Conservation (phyloP, 768 basidiomycete species). For the Coprinellus aureogranulatus region DNA sequence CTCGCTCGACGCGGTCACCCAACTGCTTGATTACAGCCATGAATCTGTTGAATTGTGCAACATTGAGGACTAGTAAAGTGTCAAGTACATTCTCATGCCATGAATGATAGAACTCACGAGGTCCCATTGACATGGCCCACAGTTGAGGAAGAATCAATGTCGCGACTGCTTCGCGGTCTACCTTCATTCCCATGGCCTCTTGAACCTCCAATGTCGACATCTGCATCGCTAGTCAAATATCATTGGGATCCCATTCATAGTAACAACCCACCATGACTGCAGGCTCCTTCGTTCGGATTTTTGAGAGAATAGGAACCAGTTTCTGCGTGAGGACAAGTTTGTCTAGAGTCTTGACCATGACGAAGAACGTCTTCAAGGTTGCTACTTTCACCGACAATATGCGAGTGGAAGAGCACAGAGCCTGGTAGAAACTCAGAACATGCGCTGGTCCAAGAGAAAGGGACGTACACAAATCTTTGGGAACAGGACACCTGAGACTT, state of each 20-base stretch:
- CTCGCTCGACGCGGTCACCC: constrained; percentile 85
- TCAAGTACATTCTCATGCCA: not conserved
- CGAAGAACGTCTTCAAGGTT: constrained; percentile 76
- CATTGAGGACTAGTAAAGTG: constrained; percentile 56
- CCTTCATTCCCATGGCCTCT: constrained; percentile 94
- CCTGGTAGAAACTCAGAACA: constrained; percentile 37
- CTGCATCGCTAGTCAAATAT: constrained; percentile 40
- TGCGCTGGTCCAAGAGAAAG: not conserved
- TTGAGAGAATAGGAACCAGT: constrained; percentile 88
- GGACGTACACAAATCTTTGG: constrained; percentile 81
- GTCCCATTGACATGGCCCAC: constrained; percentile 98
- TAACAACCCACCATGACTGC: constrained; percentile 79
- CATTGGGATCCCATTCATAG: no score
- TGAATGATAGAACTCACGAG: constrained; percentile 54
- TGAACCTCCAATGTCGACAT: constrained; percentile 88
- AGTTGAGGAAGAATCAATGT: constrained; percentile 86
- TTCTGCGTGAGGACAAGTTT: constrained; percentile 91
- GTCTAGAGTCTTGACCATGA: constrained; percentile 88
- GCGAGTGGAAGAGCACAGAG: constrained; percentile 91
- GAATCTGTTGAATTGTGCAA: constrained; percentile 88
- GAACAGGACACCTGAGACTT: constrained; percentile 87
- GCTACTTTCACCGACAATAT: constrained; percentile 89
- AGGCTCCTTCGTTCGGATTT: constrained; percentile 95
- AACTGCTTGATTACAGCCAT: constrained; percentile 80
- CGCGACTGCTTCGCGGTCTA: constrained; percentile 90